These are phyloP conservation scores for Rhizopogon salebrosus DNA, from an alignment of 768 basidiomycete species.

Conservation along the genomic window DNA sequence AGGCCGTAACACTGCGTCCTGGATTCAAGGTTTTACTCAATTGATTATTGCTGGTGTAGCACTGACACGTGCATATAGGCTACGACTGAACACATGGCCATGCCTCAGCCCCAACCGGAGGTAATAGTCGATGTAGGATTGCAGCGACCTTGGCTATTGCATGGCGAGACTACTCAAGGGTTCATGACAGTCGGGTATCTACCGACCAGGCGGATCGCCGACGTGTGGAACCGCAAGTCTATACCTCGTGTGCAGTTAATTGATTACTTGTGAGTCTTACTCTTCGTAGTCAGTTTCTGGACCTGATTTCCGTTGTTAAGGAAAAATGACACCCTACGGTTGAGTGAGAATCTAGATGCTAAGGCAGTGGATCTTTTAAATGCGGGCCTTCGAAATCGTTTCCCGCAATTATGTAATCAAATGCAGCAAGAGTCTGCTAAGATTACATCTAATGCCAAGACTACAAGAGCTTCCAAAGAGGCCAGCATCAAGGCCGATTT, in stretches of 20 bases:
- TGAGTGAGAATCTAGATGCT: slow-evolving; percentile 20
- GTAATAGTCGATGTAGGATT: slow-evolving; percentile 2
- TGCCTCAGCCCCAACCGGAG: slow-evolving; percentile 6
- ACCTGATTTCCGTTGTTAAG: slow-evolving; percentile 9
- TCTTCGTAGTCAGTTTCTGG: neutral
- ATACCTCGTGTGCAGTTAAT: slow-evolving; percentile 11
- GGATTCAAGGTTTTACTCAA: slow-evolving; percentile 41
- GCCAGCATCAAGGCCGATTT: neutral
- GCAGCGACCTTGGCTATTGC: slow-evolving; percentile 26
- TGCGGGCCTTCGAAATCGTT: slow-evolving; percentile 26
- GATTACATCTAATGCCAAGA: neutral
- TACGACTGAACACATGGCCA: slow-evolving; percentile 7
- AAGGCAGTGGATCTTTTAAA: slow-evolving; percentile 21
- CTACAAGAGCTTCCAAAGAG: neutral
- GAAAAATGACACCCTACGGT: slow-evolving; percentile 13
- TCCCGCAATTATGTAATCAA: slow-evolving; percentile 10
- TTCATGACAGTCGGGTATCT: slow-evolving; percentile 31
- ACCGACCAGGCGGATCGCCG: slow-evolving; percentile 5
- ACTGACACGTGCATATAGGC: slow-evolving; percentile 5
- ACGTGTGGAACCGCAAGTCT: neutral
- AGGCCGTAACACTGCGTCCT: slow-evolving; percentile 35
- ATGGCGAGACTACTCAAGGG: slow-evolving; percentile 37
- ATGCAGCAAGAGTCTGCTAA: slow-evolving; percentile 18
- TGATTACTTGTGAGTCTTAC: slow-evolving; percentile 14
- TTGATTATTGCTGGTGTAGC: neutral